Evolutionary conservation across 1,139 yeast species (phyloP).

Genomic region (Taphrina betulina): DNA sequence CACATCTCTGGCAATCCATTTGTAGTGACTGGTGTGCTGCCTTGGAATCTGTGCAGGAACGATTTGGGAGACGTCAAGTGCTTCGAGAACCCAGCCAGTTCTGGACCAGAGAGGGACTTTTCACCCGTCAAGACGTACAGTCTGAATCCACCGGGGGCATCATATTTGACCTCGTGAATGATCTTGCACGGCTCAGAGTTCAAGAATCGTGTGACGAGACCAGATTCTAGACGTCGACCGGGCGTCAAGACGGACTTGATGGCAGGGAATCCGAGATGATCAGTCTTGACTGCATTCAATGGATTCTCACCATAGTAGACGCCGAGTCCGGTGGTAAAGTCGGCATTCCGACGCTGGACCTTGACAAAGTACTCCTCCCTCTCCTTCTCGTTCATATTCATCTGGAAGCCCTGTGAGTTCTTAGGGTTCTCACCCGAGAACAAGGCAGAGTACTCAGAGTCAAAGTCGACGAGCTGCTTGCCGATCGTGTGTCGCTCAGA

Average conservation of each 20-base stretch:
- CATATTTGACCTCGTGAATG: conserved; percentile 12
- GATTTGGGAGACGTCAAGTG: not conserved
- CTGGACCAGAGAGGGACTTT: not conserved
- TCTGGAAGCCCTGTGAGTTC: conserved; percentile 30
- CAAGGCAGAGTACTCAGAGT: conserved; percentile 44
- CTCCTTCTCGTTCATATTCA: conserved; percentile 2
- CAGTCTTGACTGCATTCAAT: not conserved
- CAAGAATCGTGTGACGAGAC: conserved; percentile 1
- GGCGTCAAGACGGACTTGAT: not conserved
- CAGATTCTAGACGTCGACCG: conserved; percentile 1
- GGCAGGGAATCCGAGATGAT: not conserved
- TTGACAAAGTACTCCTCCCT: conserved; percentile 6
- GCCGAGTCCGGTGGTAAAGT: conserved; percentile 4
- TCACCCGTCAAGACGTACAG: conserved; percentile 3
- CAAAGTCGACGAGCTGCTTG: conserved; percentile 46
- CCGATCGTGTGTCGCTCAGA: conserved; percentile 45
- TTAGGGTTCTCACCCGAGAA: conserved; percentile 44
- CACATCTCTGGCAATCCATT: conserved; percentile 1
- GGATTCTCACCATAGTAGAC: conserved; percentile 6
- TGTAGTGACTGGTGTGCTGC: not conserved
- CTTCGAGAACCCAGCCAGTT: not conserved
- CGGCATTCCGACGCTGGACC: conserved; percentile 7
- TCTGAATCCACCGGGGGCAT: conserved; percentile 7
- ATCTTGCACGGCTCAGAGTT: conserved; percentile 13
- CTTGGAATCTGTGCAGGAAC: conserved; percentile 1